phyloP scores from a whole-genome alignment of 2,329 filamentous ascomycete species.

The Ascomycota sp. region DNA sequence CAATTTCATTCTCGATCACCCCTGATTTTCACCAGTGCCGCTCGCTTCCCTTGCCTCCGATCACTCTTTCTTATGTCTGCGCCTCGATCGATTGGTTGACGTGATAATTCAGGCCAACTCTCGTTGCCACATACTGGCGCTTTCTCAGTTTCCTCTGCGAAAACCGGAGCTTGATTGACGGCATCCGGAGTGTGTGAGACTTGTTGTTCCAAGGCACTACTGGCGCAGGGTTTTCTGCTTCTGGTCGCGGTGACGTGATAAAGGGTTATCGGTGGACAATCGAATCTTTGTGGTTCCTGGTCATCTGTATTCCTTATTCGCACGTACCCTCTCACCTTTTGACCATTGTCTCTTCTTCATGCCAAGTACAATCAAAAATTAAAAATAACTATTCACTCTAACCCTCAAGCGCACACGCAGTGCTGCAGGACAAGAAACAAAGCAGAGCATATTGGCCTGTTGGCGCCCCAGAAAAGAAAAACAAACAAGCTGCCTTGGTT shows the following conservation, averaged over 20 bases:
- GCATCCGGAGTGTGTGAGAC: not conserved
- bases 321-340: conserved; percentile 13
- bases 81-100: too few relatives aligned
- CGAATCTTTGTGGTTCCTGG: conserved; percentile 10
- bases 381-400: conserved; percentile 21
- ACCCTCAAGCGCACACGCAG: conserved; percentile 3
- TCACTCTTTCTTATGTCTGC: too few relatives aligned
- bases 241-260: conserved; percentile 14
- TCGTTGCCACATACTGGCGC: too few relatives aligned
- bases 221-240: conserved; percentile 3
- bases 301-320: conserved; percentile 20
- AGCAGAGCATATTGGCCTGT: conserved; percentile 3
- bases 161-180: too few relatives aligned
- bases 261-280: conserved; percentile 17
- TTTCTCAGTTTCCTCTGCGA: too few relatives aligned
- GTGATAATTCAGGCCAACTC: too few relatives aligned
- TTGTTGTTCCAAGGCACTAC: conserved; percentile 11
- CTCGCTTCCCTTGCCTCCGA: too few relatives aligned
- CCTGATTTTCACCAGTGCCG: too few relatives aligned
- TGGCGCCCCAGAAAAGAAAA: not conserved
- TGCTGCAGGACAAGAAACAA: conserved; percentile 13
- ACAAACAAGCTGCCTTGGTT: conserved; percentile 2
- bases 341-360: conserved; percentile 8
- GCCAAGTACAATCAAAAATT: conserved; percentile 31
- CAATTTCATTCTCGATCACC: too few relatives aligned